These are phyloP conservation scores for Neurospora cerealis DNA, from an alignment of 495 filamentous ascomycete species.

Conservation along the genomic window DNA sequence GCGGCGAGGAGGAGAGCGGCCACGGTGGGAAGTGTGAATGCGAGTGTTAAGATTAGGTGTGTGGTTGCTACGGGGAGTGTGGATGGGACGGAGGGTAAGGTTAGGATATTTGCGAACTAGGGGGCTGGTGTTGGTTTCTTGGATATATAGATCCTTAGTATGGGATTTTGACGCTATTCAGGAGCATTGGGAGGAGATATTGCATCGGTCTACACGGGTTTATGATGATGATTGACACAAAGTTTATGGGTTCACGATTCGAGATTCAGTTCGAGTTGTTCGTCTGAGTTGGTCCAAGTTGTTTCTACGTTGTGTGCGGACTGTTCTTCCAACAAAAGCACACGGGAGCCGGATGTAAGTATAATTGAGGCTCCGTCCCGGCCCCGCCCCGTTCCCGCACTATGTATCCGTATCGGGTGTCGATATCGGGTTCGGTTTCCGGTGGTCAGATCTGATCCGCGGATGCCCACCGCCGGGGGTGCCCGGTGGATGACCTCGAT, in stretches of 20 bases:
- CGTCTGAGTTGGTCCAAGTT: not conserved
- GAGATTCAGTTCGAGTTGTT: not conserved
- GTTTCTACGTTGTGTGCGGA: not conserved
- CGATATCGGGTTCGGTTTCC: not conserved
- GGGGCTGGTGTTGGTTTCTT: not conserved
- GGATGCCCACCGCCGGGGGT: not conserved
- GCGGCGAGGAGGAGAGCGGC: not conserved
- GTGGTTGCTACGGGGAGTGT: slow-evolving; percentile 10
- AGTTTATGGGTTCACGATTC: not conserved
- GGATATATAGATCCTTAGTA: not conserved
- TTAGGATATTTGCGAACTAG: slow-evolving; percentile 9
- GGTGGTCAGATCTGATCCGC: not conserved
- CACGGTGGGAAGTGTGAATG: not conserved
- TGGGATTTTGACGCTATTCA: too few species aligned
- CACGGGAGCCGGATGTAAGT: not conserved
- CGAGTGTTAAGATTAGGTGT: slow-evolving; percentile 2
- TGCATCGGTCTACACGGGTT: not conserved
- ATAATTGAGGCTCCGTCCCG: not conserved
- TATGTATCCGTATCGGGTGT: not conserved
- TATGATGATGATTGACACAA: not conserved
- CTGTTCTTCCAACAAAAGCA: not conserved
- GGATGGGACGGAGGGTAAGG: slow-evolving; percentile 8
- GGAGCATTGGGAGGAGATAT: not conserved
- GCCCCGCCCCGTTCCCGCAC: not conserved
- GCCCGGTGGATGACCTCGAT: not conserved